phyloP scores from a whole-genome alignment of 257 asterid species.

The Solanum paucissectum region DNA sequence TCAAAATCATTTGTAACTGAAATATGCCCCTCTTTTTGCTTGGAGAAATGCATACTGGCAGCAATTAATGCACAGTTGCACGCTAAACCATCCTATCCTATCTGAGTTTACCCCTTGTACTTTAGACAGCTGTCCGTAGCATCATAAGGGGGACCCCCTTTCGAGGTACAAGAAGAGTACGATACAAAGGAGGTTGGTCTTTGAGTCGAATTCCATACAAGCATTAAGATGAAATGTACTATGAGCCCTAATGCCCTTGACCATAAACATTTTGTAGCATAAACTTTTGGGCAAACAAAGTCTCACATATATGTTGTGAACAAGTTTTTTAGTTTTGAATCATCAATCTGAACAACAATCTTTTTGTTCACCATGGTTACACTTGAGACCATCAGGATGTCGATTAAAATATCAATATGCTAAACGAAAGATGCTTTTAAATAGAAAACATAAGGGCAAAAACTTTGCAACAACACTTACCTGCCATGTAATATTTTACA shows the following conservation, averaged over 20 bases:
- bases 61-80: not conserved
- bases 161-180: not conserved
- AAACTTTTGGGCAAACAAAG: not conserved
- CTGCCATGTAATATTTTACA: not conserved
- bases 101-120: not conserved
- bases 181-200: not conserved
- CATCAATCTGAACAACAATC: not conserved
- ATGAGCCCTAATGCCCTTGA: not conserved
- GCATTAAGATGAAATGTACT: not conserved
- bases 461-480: not conserved
- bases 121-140: not conserved
- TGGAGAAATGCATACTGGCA: not conserved
- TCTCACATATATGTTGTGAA: not conserved
- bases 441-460: not conserved
- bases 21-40: not conserved
- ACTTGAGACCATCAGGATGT: not conserved
- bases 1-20: not conserved
- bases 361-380: not conserved
- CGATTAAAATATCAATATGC: not conserved
- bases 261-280: not conserved
- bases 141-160: not conserved
- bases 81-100: not conserved
- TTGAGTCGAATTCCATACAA: not conserved
- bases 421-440: not conserved
- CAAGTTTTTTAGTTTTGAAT: not conserved